Conservation (phyloP, 371 early-diverging fungal species). For the Zychaea mexicana region DNA sequence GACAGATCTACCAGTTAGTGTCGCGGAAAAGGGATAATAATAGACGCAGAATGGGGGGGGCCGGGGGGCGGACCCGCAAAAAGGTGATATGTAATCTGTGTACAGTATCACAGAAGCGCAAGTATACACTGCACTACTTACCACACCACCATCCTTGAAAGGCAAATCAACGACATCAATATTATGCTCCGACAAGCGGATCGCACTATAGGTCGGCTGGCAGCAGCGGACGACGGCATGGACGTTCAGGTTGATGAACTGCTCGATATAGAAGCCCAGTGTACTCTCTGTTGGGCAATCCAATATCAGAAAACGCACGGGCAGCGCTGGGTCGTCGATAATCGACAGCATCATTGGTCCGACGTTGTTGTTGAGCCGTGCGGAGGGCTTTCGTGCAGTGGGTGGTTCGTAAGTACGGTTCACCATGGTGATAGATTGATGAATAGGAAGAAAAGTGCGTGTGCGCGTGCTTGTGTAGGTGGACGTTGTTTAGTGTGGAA, state of each 20-base stretch:
- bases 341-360: conserved; percentile 23
- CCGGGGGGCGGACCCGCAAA: too few relatives aligned
- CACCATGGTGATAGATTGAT: conserved; percentile 5
- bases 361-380: conserved; percentile 10
- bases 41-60: too few relatives aligned
- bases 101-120: too few relatives aligned
- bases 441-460: background rate
- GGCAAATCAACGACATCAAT: conserved; percentile 44
- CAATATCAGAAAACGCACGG: conserved; percentile 81
- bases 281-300: conserved; percentile 90
- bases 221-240: conserved; percentile 84
- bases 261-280: conserved; percentile 74
- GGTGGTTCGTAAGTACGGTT: conserved; percentile 12
- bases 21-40: too few relatives aligned
- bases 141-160: conserved; percentile 67
- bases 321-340: conserved; percentile 23
- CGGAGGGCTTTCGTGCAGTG: conserved; percentile 1
- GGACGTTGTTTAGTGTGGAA: background rate
- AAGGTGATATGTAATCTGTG: too few relatives aligned
- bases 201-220: conserved; percentile 83
- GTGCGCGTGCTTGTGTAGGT: background rate
- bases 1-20: background rate
- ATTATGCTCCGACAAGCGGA: conserved; percentile 61
- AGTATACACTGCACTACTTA: too few relatives aligned
- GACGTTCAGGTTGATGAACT: conserved; percentile 73